Evolutionary conservation across 2,329 filamentous ascomycete species (phyloP).

Genomic region (Clonostachys rhizophaga): DNA sequence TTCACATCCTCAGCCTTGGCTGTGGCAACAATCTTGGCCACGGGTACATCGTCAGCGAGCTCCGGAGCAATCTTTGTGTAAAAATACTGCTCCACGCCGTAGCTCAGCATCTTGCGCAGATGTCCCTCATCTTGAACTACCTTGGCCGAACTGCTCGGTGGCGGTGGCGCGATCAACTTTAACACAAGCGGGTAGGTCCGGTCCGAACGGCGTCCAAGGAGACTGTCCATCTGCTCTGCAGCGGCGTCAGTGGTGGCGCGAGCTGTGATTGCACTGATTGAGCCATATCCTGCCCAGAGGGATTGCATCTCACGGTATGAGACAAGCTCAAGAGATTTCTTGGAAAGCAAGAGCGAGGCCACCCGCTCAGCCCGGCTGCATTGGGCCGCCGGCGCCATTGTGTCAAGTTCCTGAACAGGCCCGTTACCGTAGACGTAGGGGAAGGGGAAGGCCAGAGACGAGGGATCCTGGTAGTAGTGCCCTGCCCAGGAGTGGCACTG

Average conservation of each 20-base stretch:
- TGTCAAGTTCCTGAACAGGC: not conserved
- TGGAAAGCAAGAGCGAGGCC: conserved; percentile 31
- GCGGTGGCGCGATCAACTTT: conserved; percentile 55
- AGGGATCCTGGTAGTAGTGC: too few species aligned
- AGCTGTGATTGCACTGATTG: conserved; percentile 51
- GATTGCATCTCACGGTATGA: conserved; percentile 32
- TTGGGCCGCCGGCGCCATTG: not conserved
- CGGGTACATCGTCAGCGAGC: conserved; percentile 34
- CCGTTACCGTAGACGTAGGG: not conserved
- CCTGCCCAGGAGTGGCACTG: too few species aligned
- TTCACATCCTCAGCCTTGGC: conserved; percentile 18
- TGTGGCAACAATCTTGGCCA: conserved; percentile 45
- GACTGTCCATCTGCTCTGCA: conserved; percentile 1
- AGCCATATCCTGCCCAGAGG: conserved; percentile 47
- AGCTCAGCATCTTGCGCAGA: conserved; percentile 60
- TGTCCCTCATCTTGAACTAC: conserved; percentile 47
- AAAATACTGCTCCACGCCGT: conserved; percentile 63
- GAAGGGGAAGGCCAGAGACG: not conserved
- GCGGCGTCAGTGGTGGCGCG: conserved; percentile 16
- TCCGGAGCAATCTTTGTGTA: conserved; percentile 50
- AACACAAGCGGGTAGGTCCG: conserved; percentile 39
- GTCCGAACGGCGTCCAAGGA: not conserved
- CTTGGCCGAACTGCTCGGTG: not conserved
- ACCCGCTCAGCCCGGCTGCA: conserved; percentile 11
- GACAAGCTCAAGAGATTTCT: conserved; percentile 30